Conservation (phyloP, 129 eudicot species). For the Lactuca sativa region DNA sequence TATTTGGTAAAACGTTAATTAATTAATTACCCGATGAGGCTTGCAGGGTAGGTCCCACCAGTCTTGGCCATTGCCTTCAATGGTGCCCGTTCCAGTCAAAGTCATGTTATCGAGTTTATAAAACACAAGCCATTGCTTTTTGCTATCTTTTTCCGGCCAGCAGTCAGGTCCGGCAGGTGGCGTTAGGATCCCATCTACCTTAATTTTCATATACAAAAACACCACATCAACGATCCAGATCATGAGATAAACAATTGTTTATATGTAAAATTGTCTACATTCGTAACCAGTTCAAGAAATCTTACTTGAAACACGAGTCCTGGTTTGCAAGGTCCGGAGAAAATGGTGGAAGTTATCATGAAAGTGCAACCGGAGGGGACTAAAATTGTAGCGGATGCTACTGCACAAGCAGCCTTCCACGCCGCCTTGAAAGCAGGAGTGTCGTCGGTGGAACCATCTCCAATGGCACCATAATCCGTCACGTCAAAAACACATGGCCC, state of each 20-base stretch:
- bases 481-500: conserved; percentile 62
- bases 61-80: conserved; percentile 85
- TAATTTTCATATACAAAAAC: background rate
- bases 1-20: too few species aligned
- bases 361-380: conserved; percentile 58
- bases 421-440: conserved; percentile 78
- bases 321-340: conserved; percentile 91
- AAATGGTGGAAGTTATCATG: conserved; percentile 77
- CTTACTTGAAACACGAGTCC: conserved; percentile 85
- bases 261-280: background rate
- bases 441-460: conserved; percentile 86
- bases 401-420: conserved; percentile 93
- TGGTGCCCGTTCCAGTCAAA: conserved; percentile 74
- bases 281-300: background rate
- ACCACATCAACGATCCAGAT: background rate
- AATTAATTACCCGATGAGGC: conserved; percentile 68
- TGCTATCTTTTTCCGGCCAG: conserved; percentile 85
- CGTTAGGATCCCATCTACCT: conserved; percentile 83
- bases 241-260: background rate
- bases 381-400: conserved; percentile 59
- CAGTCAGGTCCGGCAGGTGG: conserved; percentile 92
- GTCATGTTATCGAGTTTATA: conserved; percentile 68
- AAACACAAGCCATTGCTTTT: conserved; percentile 88
- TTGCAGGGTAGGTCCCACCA: conserved; percentile 99
- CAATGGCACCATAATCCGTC: conserved; percentile 72